Base-by-base conservation (phyloP, 75 land plant genomes). In the Selaginella moellendorffii region DNA sequence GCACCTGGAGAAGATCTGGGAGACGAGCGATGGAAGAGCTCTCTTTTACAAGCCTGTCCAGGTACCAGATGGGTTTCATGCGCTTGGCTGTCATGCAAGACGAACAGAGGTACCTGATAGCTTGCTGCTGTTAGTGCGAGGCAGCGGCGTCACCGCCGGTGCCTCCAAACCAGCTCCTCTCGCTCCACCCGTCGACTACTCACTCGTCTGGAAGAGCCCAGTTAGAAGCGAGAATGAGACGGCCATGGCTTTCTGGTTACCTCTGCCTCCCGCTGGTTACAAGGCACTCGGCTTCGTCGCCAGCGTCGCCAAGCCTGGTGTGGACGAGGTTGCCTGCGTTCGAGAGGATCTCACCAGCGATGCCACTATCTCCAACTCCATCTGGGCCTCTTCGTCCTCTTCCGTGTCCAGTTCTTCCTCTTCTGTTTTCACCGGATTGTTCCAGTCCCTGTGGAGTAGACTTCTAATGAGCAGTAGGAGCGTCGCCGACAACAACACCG, bases 211-310 rank as follows among this genome's bases (percentile, higher is more conserved):
- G 96, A 82, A 74, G 29, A 82, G 83, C 53, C 63, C 69, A 25
- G n/a, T n/a, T n/a, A n/a, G n/a, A n/a, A 53, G 72, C n/a, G 66
- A 69, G 67, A 68, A 61, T 26, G 75, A 80, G 14, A 79, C 72
- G 36, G 17, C 30, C 29, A 85, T 64, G 25, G 84, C 77, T 30
- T 62, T 90, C 46, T 90, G 96, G 96, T 59, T 74, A 2, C 96
- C 96, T 1, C 26, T 65, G 9, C 72, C 96, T 2, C 82, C 88
- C 0, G 73, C 79, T 12, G 96, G 96, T 0, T 90, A 90, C 72
- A 70, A 72, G 23, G 54, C 93, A 1, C 74, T 82, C 8, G 96
- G 96, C 18, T 73, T 46, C 58, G 36, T 82, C 0, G 75, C 82
- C 53, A 87, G 91, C 0, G 58, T 52, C n/a, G 30, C 81, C 0